Percentiles rank a stretch among this genome's conserved stretches.
Conservation (phyloP, 2,329 filamentous ascomycete species). For the Fusarium buxicola region DNA sequence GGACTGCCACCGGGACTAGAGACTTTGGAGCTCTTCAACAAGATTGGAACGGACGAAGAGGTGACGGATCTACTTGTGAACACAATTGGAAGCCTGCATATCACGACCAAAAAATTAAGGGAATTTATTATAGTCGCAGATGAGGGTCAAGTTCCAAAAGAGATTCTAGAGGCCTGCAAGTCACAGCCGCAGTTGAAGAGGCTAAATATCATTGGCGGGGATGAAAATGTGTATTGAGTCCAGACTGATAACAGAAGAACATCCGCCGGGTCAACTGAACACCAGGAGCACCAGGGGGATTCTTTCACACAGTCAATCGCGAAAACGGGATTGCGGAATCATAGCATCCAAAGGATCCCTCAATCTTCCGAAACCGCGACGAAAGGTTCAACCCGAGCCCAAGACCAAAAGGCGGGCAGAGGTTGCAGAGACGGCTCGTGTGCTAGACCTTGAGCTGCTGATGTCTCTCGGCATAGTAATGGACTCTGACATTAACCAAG, state of each 20-base stretch:
- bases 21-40: slow-evolving; percentile 59
- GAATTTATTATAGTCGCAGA: slow-evolving; percentile 53
- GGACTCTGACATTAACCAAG: background rate
- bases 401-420: background rate
- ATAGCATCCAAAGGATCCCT: too few relatives aligned
- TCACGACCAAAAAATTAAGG: slow-evolving; percentile 53
- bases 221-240: slow-evolving; percentile 14
- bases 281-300: too few relatives aligned
- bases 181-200: slow-evolving; percentile 43
- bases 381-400: too few relatives aligned
- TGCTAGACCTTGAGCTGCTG: background rate
- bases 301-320: too few relatives aligned
- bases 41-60: slow-evolving; percentile 59
- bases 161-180: slow-evolving; percentile 52
- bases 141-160: slow-evolving; percentile 50
- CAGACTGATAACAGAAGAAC: too few relatives aligned
- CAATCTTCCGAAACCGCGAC: too few relatives aligned
- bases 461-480: background rate
- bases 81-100: slow-evolving; percentile 53
- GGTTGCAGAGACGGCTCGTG: background rate
- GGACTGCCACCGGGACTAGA: slow-evolving; percentile 60
- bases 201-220: slow-evolving; percentile 49
- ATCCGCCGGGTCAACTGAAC: too few relatives aligned
- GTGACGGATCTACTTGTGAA: slow-evolving; percentile 59
- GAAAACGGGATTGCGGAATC: too few relatives aligned